Percentiles rank a stretch among this genome's conserved stretches.
phyloP scores from a whole-genome alignment of 1,284 basidiomycete species.

The Paramarasmius palmivorus region DNA sequence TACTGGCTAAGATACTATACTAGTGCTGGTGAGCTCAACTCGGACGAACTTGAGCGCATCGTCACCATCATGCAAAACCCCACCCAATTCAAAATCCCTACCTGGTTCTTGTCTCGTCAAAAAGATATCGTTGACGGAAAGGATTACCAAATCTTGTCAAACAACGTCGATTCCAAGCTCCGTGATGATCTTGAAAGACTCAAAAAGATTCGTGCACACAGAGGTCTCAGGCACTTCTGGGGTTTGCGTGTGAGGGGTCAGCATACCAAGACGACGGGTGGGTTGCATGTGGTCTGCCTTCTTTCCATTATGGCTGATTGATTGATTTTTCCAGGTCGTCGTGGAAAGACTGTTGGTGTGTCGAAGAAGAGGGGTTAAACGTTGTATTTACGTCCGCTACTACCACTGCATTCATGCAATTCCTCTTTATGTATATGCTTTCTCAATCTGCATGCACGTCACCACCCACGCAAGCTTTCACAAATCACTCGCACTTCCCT shows the following conservation, averaged over 20 bases:
- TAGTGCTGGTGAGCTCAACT: slow-evolving; percentile 93
- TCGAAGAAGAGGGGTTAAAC: slow-evolving; percentile 87
- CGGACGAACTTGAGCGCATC: slow-evolving; percentile 67
- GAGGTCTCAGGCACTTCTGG: slow-evolving; percentile 98
- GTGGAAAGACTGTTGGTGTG: slow-evolving; percentile 91
- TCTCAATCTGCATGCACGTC: background rate
- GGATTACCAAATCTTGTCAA: slow-evolving; percentile 95
- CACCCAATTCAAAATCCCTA: too few relatives aligned
- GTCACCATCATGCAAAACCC: background rate
- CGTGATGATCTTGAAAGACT: slow-evolving; percentile 98
- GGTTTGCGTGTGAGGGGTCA: slow-evolving; percentile 94
- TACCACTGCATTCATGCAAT: background rate
- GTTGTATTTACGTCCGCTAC: slow-evolving; percentile 8
- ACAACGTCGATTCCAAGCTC: slow-evolving; percentile 97
- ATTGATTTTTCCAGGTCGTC: slow-evolving; percentile 57
- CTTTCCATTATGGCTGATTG: slow-evolving; percentile 6
- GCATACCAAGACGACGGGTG: slow-evolving; percentile 99
- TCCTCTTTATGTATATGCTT: slow-evolving; percentile 6
- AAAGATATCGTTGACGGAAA: slow-evolving; percentile 98
- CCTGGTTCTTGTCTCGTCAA: slow-evolving; percentile 98
- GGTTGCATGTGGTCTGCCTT: slow-evolving; percentile 25
- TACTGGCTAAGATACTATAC: too few relatives aligned
- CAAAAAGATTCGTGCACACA: slow-evolving; percentile 99
- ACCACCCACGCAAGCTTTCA: too few relatives aligned
- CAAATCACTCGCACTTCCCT: too few relatives aligned